Conservation (phyloP, 192 early-diverging fungal genomes). For the Phlyctochytrium planicorne region DNA sequence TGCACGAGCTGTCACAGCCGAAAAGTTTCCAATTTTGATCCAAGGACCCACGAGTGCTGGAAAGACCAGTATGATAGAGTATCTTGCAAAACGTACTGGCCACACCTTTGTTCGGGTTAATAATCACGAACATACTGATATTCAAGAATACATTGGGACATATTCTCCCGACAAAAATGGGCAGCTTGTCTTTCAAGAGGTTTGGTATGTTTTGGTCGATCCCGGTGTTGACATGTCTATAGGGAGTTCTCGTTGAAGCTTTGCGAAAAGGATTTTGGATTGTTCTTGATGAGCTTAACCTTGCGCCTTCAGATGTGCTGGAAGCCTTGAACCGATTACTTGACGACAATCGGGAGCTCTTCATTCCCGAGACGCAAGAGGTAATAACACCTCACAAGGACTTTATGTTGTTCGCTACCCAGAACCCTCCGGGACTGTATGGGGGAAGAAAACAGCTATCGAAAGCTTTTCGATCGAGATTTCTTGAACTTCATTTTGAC, state of each 20-base stretch:
- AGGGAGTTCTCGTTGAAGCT: conserved; percentile 90
- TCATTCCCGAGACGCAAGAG: conserved; percentile 95
- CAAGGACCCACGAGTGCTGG: conserved; percentile 98
- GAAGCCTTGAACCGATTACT: conserved; percentile 96
- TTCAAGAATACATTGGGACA: conserved; percentile 96
- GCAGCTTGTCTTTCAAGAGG: conserved; percentile 89
- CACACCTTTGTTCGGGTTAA: conserved; percentile 97
- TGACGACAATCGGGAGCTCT: conserved; percentile 96
- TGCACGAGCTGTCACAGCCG: conserved; percentile 86
- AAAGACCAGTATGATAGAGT: conserved; percentile 98
- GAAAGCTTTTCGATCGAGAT: conserved; percentile 95
- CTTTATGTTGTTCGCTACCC: conserved; percentile 99
- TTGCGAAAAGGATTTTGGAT: conserved; percentile 95
- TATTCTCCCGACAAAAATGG: conserved; percentile 84
- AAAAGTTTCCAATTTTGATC: conserved; percentile 91
- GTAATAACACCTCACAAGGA: conserved; percentile 88
- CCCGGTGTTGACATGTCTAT: conserved; percentile 2
- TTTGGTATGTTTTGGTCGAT: conserved; percentile 22
- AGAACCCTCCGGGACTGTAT: conserved; percentile 97
- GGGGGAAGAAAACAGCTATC: conserved; percentile 95
- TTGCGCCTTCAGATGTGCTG: conserved; percentile 97
- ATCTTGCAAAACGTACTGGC: conserved; percentile 85
- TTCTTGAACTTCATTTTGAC: conserved; percentile 94
- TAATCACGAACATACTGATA: conserved; percentile 98
- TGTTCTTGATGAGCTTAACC: conserved; percentile 96